Evolutionary conservation across 176 grass and related monocot genomes (phyloP), one percentile per base, ranked within the genome.

Genomic region (Lolium multiflorum): DNA sequence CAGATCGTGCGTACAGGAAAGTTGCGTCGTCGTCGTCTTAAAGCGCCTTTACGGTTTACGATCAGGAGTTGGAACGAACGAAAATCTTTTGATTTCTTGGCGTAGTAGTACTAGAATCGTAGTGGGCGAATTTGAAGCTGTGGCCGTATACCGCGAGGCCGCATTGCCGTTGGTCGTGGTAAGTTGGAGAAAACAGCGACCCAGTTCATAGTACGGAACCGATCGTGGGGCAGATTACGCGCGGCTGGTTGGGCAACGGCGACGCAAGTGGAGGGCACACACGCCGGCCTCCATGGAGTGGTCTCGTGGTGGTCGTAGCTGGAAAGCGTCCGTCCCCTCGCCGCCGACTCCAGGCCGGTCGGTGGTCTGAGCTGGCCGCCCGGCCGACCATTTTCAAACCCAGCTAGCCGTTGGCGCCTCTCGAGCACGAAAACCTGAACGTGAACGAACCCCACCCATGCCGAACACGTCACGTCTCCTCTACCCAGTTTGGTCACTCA

Each of bases 401-500:
- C 2, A 86, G 71, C 51, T 82, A 86, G 88, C 88, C 88, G 88
- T 90, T 90, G 60, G 50, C 80, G 70, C 24, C 52, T 41, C 25
- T 2, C 21, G 4, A n/a, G n/a, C n/a, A n/a, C n/a, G n/a, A n/a
- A n/a, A n/a, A n/a, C n/a, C n/a, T n/a, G n/a, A n/a, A n/a, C n/a
- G n/a, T n/a, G n/a, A n/a, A n/a, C n/a, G n/a, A n/a, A 9, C 6
- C 65, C 65, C 72, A 17, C 31, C 1, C 31, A 35, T 21, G 6
- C 18, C 75, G 35, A 28, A 0, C 28, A 5, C 39, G 41, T 26
- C 38, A 25, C 39, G 11, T 3, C 77, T 13, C 10, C 9, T 0
- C 7, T 44, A 44, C 41, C 41, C 6, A 44, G 41, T 44, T 44
- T 44, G 41, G 0, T 44, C 41, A 44, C 41, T 44, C 41, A 0